Conservation (phyloP, 345 rosid genomes). For the Erysimum cheiranthoides region DNA sequence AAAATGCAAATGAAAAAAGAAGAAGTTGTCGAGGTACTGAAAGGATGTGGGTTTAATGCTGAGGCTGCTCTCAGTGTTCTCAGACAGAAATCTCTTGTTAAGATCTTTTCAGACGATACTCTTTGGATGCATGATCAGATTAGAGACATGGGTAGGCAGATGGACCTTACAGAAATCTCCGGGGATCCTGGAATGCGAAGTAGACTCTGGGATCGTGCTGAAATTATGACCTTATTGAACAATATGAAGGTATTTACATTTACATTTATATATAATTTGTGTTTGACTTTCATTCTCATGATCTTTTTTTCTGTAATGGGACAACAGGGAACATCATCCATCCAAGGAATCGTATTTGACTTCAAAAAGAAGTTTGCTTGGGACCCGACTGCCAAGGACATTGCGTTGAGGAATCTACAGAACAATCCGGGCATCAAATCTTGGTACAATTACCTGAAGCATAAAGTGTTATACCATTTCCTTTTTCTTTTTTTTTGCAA, state of each 20-base stretch:
- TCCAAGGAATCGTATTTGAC: conserved; percentile 58
- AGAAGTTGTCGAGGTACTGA: conserved; percentile 56
- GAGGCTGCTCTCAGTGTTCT: conserved; percentile 59
- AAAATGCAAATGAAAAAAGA: conserved; percentile 51
- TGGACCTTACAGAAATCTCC: conserved; percentile 39
- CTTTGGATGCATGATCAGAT: conserved; percentile 85
- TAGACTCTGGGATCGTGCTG: conserved; percentile 70
- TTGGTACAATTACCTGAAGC: conserved; percentile 31
- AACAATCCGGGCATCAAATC: conserved; percentile 14
- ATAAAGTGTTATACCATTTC: background rate
- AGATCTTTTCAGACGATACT: conserved; percentile 34
- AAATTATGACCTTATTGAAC: conserved; percentile 52
- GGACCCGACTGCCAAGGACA: conserved; percentile 23
- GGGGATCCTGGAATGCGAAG: conserved; percentile 54
- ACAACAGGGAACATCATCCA: conserved; percentile 54
- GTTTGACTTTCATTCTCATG: background rate
- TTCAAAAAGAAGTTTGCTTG: conserved; percentile 28
- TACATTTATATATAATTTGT: background rate
- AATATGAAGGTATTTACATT: conserved; percentile 48
- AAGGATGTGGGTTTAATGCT: conserved; percentile 63
- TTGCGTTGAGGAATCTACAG: conserved; percentile 13
- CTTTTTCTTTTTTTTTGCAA: too few species aligned
- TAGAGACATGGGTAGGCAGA: conserved; percentile 78
- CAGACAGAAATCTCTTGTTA: conserved; percentile 60
- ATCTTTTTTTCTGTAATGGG: conserved; percentile 1